These are phyloP conservation scores for Syncephalastrum monosporum DNA, from an alignment of 371 early-diverging fungal species.

Conservation along the genomic window DNA sequence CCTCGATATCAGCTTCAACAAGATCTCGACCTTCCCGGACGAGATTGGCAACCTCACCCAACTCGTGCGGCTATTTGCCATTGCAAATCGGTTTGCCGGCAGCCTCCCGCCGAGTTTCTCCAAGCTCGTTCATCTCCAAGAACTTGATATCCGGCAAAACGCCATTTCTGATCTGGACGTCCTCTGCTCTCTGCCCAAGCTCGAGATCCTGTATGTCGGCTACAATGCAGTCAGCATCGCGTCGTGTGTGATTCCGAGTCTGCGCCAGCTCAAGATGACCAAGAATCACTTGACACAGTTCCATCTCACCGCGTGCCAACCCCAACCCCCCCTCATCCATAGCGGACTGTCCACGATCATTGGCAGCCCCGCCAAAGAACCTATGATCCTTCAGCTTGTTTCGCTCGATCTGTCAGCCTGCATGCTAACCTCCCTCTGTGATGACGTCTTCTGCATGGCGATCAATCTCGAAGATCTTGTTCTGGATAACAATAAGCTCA, in stretches of 20 bases:
- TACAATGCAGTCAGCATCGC: slow-evolving; percentile 64
- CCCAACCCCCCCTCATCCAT: not conserved
- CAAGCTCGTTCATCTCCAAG: slow-evolving; percentile 57
- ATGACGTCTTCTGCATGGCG: slow-evolving; percentile 59
- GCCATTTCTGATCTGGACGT: slow-evolving; percentile 63
- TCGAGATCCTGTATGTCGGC: slow-evolving; percentile 64
- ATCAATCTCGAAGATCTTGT: slow-evolving; percentile 57
- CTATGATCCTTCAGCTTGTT: slow-evolving; percentile 31
- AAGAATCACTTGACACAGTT: slow-evolving; percentile 64
- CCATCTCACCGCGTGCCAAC: slow-evolving; percentile 18
- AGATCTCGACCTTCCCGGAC: slow-evolving; percentile 72
- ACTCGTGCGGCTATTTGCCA: slow-evolving; percentile 60
- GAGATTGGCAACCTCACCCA: slow-evolving; percentile 66
- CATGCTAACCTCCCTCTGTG: slow-evolving; percentile 67
- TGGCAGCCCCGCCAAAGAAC: not conserved
- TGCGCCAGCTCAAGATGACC: slow-evolving; percentile 42
- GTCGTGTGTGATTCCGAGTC: slow-evolving; percentile 14
- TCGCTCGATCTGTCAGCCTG: slow-evolving; percentile 68
- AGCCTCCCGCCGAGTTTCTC: slow-evolving; percentile 62
- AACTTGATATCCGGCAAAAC: slow-evolving; percentile 79
- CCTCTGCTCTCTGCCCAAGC: slow-evolving; percentile 51
- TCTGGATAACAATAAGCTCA: slow-evolving; percentile 76
- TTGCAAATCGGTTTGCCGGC: slow-evolving; percentile 74
- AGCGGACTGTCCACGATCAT: not conserved
- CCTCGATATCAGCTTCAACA: slow-evolving; percentile 84